phyloP scores from a whole-genome alignment of 1,139 yeast species.

The Suhomyces chickasaworum region DNA sequence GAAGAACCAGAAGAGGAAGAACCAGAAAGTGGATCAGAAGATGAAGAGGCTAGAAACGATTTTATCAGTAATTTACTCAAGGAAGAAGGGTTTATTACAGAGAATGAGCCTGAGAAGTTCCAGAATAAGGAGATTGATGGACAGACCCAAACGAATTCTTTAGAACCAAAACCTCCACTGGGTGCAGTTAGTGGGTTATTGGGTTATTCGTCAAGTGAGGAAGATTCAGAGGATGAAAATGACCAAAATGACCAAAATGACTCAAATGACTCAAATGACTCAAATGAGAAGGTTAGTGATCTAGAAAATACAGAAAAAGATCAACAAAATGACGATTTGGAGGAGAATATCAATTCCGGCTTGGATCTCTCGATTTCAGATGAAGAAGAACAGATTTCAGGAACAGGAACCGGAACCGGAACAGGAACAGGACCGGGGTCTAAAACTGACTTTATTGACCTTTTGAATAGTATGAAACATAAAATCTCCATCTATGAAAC shows the following conservation, averaged over 20 bases:
- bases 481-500: slow-evolving; percentile 38
- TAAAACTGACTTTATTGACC: slow-evolving; percentile 19
- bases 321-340: slow-evolving; percentile 1
- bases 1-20: slow-evolving; percentile 9
- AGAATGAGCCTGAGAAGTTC: neutral
- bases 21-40: slow-evolving; percentile 10
- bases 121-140: too few relatives aligned
- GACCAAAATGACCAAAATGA: slow-evolving; percentile 1
- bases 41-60: slow-evolving; percentile 15
- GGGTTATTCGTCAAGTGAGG: slow-evolving; percentile 16
- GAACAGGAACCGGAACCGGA: too few relatives aligned
- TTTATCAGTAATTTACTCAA: slow-evolving; percentile 22
- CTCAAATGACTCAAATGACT: too few relatives aligned
- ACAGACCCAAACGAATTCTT: neutral
- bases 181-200: neutral
- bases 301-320: neutral
- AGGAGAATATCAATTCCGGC: slow-evolving; percentile 12
- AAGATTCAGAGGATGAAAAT: slow-evolving; percentile 14
- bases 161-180: neutral
- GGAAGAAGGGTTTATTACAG: slow-evolving; percentile 22
- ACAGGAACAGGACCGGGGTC: too few relatives aligned
- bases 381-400: slow-evolving; percentile 12
- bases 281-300: neutral
- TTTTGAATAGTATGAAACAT: slow-evolving; percentile 28
- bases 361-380: slow-evolving; percentile 26